Evolutionary conservation across 23 red algal species (phyloP), one percentile per base, ranked within the genome.

Genomic region (Rhodosorus marinus): DNA sequence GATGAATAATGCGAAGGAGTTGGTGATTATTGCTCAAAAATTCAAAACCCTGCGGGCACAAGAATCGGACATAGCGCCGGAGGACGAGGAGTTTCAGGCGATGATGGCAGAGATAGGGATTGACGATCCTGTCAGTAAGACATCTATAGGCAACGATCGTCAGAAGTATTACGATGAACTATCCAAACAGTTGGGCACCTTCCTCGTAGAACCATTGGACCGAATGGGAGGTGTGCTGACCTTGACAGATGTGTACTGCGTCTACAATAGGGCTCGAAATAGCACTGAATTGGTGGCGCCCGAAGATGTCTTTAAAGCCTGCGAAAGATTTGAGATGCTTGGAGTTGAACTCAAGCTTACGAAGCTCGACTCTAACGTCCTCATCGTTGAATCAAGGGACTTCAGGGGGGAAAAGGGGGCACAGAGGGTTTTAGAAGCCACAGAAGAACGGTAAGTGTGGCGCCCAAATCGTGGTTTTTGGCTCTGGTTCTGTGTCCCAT

Each of bases 41-140:
- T 90, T 72, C 52, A 48, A 68, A 26, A 59, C 46, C 4, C n/a
- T n/a, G n/a, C n/a, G n/a, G n/a, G n/a, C n/a, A n/a, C n/a, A n/a
- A n/a, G n/a, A n/a, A n/a, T n/a, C n/a, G n/a, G n/a, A n/a, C n/a
- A n/a, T n/a, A n/a, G 31, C 58, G 3, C 64, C 49, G 15, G 67
- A 67, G 55, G 70, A 79, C 3, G 61, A 74, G 53, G 65, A 85
- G 43, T 35, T 85, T 40, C 29, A 69, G 3, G 68, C 34, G 29
- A 78, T 90, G 70, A 79, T 79, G 61, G 70, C 67, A 31, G 72
- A 77, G 29, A 62, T 90, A 63, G 69, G 82, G 2, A 79, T 90
- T 26, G 63, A 74, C 8, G 65, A 67, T 26, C 82, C 82, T 17
- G 82, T 90, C 11, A 90, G 62, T 2, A 90, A 66, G 54, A 59